Conservation (phyloP, 768 basidiomycete species). For the Panellus pusillus region DNA sequence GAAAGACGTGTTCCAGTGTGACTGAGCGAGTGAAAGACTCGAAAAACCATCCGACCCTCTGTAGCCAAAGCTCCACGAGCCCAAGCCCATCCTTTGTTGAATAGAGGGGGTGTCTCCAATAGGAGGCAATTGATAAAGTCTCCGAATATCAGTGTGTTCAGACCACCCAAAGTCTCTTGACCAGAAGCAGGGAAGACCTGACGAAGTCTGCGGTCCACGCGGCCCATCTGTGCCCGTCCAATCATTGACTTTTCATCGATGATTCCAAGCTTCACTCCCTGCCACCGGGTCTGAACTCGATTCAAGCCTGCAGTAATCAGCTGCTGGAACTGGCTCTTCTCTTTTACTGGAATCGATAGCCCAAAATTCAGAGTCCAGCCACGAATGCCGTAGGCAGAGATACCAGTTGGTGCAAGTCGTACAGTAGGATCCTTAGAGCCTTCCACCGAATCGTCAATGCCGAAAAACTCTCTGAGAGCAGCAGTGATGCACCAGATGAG, state of each 20-base stretch:
- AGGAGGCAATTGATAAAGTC: constrained; percentile 31
- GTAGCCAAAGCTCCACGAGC: not conserved
- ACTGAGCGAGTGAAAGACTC: constrained; percentile 7
- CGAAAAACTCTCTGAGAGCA: constrained; percentile 18
- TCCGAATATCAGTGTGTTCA: constrained; percentile 26
- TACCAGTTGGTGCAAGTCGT: constrained; percentile 27
- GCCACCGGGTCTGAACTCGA: constrained; percentile 21
- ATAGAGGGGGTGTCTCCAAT: constrained; percentile 26
- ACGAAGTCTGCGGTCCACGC: constrained; percentile 19
- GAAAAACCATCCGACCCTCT: constrained; percentile 5
- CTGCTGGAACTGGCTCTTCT: constrained; percentile 2
- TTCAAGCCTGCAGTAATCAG: constrained; percentile 8
- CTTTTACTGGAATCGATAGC: constrained; percentile 15
- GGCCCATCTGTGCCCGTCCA: constrained; percentile 20
- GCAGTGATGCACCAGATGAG: constrained; percentile 26
- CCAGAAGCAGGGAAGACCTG: constrained; percentile 13
- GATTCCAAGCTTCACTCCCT: constrained; percentile 21
- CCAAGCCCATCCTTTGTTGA: not conserved
- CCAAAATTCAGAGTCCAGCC: constrained; percentile 26
- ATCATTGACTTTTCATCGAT: constrained; percentile 31
- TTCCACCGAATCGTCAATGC: constrained; percentile 5
- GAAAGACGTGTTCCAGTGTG: constrained; percentile 5
- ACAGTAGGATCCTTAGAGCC: constrained; percentile 19
- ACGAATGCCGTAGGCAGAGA: constrained; percentile 26
- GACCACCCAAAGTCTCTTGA: constrained; percentile 19